Evolutionary conservation across 495 filamentous ascomycete genomes (phyloP).

Genomic region (Aspergillus steynii): DNA sequence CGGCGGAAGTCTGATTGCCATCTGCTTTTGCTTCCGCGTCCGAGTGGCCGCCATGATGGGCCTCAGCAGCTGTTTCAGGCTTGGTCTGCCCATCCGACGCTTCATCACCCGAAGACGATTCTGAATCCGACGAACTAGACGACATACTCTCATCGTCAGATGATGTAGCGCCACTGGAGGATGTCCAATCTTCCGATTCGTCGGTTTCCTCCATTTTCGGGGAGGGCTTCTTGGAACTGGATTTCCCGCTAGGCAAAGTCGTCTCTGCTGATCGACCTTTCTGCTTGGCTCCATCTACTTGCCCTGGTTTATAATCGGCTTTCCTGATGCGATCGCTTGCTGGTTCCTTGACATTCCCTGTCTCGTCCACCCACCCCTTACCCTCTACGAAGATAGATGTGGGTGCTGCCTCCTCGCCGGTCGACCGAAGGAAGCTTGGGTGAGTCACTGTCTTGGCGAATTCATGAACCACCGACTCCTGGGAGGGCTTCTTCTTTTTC

Average conservation of each 20-base stretch:
- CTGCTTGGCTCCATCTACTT: conserved; percentile 39
- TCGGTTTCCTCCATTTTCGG: conserved; percentile 22
- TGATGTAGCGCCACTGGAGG: conserved; percentile 42
- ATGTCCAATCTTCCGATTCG: conserved; percentile 47
- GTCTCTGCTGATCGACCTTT: conserved; percentile 25
- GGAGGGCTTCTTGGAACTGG: conserved; percentile 4
- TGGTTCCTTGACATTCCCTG: conserved; percentile 72
- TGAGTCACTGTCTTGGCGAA: conserved; percentile 77
- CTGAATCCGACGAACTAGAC: conserved; percentile 27
- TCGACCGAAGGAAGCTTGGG: conserved; percentile 68
- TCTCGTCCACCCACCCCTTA: conserved; percentile 84
- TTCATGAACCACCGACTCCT: conserved; percentile 72
- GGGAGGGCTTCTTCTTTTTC: conserved; percentile 51
- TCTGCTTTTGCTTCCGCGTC: conserved; percentile 14
- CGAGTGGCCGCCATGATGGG: conserved; percentile 3
- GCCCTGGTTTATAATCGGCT: conserved; percentile 36
- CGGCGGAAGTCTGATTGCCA: conserved; percentile 7
- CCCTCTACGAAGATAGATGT: conserved; percentile 56
- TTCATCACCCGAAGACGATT: conserved; percentile 21
- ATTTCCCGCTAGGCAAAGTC: conserved; percentile 7
- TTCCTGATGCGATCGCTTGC: conserved; percentile 36
- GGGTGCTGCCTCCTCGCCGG: conserved; percentile 29
- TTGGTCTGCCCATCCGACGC: conserved; percentile 14
- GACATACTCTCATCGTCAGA: conserved; percentile 30
- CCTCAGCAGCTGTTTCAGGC: conserved; percentile 7